These are phyloP conservation scores for Solanum ossicruentum DNA, from an alignment of 257 asterid genomes.

Conservation along the genomic window DNA sequence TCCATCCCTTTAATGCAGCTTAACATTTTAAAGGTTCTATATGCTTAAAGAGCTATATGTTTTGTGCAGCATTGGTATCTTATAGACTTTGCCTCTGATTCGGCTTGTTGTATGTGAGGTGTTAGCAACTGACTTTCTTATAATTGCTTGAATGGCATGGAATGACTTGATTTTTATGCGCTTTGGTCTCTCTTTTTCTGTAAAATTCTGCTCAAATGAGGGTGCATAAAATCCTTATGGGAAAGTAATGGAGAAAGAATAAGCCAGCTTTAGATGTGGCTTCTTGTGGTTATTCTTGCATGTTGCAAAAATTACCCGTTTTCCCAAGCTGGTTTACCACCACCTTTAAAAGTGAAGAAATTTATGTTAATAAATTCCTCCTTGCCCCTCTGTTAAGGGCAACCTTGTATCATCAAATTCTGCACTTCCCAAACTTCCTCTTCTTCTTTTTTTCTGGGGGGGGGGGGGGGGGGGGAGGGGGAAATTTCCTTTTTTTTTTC, in stretches of 20 bases:
- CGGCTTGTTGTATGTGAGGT: not conserved
- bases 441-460: not conserved
- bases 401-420: not conserved
- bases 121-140: not conserved
- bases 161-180: not conserved
- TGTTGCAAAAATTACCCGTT: not conserved
- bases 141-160: not conserved
- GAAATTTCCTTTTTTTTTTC: not conserved
- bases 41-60: not conserved
- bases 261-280: not conserved
- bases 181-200: not conserved
- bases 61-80: not conserved
- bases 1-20: not conserved
- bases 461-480: too few relatives aligned
- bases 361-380: not conserved
- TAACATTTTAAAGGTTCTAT: not conserved
- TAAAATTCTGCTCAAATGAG: not conserved
- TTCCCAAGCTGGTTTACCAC: not conserved
- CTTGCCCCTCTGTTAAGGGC: not conserved
- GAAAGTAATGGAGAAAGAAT: not conserved
- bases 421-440: not conserved
- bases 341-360: not conserved
- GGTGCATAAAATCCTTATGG: not conserved
- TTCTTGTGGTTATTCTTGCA: not conserved
- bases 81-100: not conserved